Conservation (phyloP, 1,284 basidiomycete species). For the Fomitopsis palustris region DNA sequence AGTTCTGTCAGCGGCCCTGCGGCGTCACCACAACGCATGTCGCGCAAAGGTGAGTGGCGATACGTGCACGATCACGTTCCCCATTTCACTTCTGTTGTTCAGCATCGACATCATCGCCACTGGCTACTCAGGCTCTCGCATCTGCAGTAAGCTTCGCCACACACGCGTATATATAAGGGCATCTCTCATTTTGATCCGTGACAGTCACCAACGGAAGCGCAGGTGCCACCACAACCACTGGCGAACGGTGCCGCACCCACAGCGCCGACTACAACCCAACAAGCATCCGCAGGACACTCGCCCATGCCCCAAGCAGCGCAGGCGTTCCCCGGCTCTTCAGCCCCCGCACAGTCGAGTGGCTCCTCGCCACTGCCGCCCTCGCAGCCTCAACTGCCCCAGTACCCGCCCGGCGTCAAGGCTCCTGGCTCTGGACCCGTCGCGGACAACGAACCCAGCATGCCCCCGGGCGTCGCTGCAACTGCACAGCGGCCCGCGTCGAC, state of each 20-base stretch:
- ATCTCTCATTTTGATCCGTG: constrained; percentile 12
- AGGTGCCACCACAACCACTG: constrained; percentile 13
- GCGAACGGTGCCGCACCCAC: constrained; percentile 19
- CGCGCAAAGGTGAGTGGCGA: constrained; percentile 19
- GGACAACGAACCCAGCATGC: constrained; percentile 16
- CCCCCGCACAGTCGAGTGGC: constrained; percentile 20
- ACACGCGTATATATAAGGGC: constrained; percentile 4
- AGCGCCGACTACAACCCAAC: constrained; percentile 10
- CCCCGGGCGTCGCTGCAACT: constrained; percentile 25
- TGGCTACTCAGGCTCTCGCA: constrained; percentile 17
- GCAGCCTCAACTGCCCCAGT: constrained; percentile 38
- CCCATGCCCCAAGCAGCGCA: constrained; percentile 65
- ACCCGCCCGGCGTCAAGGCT: constrained; percentile 69
- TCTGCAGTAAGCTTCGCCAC: constrained; percentile 15
- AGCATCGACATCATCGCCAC: constrained; percentile 23
- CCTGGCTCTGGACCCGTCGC: constrained; percentile 29
- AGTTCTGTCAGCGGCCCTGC: constrained; percentile 50
- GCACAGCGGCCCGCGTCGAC: constrained; percentile 30
- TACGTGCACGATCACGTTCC: neutral
- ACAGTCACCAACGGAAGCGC: constrained; percentile 26
- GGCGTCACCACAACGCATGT: constrained; percentile 44
- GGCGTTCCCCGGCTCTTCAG: constrained; percentile 34
- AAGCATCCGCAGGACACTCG: constrained; percentile 37
- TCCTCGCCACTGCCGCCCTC: constrained; percentile 26
- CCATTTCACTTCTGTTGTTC: neutral